phyloP scores from a whole-genome alignment of 176 grass and related monocot genomes.

The Oryza glaberrima region DNA sequence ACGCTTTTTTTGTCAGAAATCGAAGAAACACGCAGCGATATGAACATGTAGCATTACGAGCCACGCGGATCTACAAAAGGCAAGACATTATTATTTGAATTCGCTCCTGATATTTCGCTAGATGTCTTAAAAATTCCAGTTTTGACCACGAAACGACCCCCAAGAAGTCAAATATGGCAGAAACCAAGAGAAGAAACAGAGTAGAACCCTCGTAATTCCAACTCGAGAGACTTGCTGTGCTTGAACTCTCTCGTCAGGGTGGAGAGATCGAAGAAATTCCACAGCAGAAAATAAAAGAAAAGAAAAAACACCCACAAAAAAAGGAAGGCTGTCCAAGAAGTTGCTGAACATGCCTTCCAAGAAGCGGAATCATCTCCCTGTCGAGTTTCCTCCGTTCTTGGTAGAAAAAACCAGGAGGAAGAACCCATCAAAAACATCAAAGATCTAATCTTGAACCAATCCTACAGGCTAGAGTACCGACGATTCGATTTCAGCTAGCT shows the following conservation, averaged over 20 bases:
- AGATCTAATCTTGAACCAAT: not conserved
- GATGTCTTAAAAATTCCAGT: not conserved
- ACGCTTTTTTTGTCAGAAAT: slow-evolving; percentile 20
- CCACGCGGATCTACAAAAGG: not conserved
- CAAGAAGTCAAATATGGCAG: not conserved
- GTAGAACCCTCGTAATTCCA: not conserved
- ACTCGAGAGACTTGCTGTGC: not conserved
- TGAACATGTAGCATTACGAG: not conserved
- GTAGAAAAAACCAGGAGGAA: not conserved
- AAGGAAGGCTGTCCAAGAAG: not conserved
- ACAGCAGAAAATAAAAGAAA: not conserved
- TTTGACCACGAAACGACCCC: not conserved
- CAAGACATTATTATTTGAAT: slow-evolving; percentile 31
- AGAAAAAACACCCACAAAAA: not conserved
- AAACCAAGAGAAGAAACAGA: not conserved
- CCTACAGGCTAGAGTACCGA: not conserved
- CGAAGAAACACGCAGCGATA: not conserved
- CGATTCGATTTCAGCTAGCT: not conserved
- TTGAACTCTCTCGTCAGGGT: not conserved
- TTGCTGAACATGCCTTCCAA: not conserved
- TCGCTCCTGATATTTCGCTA: not conserved
- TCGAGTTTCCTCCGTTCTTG: not conserved
- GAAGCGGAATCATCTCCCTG: not conserved
- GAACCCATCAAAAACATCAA: not conserved
- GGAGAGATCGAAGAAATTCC: slow-evolving; percentile 3